phyloP scores from a whole-genome alignment of 2,329 filamentous ascomycete species.

The Paecilomyces formosus region DNA sequence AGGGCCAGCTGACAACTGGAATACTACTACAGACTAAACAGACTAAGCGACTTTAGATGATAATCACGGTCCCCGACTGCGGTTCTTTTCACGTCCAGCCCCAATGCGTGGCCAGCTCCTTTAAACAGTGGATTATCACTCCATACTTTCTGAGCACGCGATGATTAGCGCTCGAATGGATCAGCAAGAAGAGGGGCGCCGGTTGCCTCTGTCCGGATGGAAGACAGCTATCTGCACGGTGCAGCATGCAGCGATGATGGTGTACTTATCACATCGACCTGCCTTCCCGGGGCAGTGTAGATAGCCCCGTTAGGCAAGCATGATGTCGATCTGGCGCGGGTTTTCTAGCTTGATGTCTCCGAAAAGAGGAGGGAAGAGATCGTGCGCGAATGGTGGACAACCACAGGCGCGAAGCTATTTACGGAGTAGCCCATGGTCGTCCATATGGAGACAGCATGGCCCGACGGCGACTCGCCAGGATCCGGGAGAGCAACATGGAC shows the following conservation, averaged over 20 bases:
- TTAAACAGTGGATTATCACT: background rate
- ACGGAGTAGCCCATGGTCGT: background rate
- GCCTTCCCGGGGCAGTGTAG: background rate
- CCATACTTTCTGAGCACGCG: background rate
- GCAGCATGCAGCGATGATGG: background rate
- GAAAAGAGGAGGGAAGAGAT: background rate
- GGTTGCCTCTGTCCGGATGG: background rate
- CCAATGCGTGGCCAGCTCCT: background rate
- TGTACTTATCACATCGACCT: background rate
- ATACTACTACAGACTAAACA: background rate
- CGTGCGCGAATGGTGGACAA: background rate
- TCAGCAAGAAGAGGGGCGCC: background rate
- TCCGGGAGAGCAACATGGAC: background rate
- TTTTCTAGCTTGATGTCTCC: background rate
- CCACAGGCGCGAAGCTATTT: background rate
- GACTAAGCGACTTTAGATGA: background rate
- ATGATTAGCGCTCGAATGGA: background rate
- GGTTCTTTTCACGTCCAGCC: background rate
- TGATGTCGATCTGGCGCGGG: background rate
- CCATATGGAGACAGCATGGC: background rate
- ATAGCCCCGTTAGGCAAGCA: background rate
- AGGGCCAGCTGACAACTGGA: background rate
- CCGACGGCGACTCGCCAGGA: background rate
- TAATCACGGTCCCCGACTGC: background rate
- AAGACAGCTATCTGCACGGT: background rate